Base-by-base conservation (phyloP, 768 basidiomycete genomes). In the Phaeolepiota aurea region DNA sequence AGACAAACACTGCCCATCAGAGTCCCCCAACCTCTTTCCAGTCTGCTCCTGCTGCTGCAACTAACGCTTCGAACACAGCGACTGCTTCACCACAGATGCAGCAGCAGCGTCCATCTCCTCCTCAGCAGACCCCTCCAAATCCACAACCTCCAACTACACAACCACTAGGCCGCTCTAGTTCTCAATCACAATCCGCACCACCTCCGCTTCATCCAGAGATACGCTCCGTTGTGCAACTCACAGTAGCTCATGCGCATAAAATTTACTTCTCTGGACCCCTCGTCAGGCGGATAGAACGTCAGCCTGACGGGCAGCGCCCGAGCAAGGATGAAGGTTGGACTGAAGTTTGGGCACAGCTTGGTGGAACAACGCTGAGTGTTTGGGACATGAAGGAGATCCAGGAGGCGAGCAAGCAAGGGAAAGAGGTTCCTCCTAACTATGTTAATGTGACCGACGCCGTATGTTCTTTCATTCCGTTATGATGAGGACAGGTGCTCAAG, bases 301-400 rank as follows among this genome's bases (percentile, higher is more conserved):
- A 79, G 46, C 66, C 87, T 1, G 83, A 87, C 55, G 86, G 88
- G 15, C 72, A 79, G 49, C 71, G 68, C 44, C 76, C 82, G 2
- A 52, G 62, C 44, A 83, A 82, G 52, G 83, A 87, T 52, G 85
- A 86, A 2, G 77, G 79, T 1, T 90, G 89, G 86, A 69, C 71
- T 9, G 79, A 90, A 13, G 82, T 92, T 12, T 93, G 87, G 87
- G 90, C 82, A 1, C 90, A 93, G 61, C 68, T 93, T 22, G 82
- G 86, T 37, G 91, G 90, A 3, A 90, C 87, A 3, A 91, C 86
- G 15, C 71, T 93, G 50, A 89, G 87, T 50, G 71, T 91, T 32
- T 93, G 90, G 90, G 87, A 90, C 56, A 91, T 92, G 84, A 78
- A 75, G 52, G 77, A 83, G 50, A 80, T 93, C 42, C 81, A 90